Evolutionary conservation across 2,329 filamentous ascomycete species (phyloP).

Genomic region (Trichoderma polysporum): DNA sequence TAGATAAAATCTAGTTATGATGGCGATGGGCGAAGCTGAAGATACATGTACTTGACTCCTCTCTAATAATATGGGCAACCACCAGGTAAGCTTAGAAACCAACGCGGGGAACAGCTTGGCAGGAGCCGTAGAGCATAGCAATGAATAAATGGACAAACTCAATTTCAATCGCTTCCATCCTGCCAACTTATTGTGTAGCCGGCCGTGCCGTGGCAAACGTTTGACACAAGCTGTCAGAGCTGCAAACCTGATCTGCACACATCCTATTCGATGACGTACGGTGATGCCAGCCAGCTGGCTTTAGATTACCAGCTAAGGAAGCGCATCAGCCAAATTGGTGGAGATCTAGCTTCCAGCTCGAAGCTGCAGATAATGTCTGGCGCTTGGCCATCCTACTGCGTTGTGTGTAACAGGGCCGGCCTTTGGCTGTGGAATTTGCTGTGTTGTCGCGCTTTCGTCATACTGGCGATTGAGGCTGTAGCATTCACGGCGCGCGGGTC

Average conservation of each 20-base stretch:
- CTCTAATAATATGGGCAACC: background rate
- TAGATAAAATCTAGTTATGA: background rate
- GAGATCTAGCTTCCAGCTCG: constrained; percentile 3
- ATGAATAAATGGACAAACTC: background rate
- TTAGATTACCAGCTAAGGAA: background rate
- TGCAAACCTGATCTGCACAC: constrained; percentile 15
- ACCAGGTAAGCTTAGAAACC: background rate
- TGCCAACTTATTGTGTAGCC: background rate
- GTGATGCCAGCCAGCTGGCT: background rate
- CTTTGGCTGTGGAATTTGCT: background rate
- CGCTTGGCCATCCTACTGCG: background rate
- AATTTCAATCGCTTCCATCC: constrained; percentile 4
- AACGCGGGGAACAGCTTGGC: background rate
- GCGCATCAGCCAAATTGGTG: constrained; percentile 8
- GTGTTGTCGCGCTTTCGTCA: constrained; percentile 2
- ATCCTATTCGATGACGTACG: constrained; percentile 15
- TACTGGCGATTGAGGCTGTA: constrained; percentile 15
- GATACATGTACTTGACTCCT: background rate
- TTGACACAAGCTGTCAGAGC: background rate
- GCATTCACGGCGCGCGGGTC: constrained; percentile 2
- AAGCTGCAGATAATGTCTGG: background rate
- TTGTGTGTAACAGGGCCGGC: background rate
- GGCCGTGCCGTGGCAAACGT: background rate
- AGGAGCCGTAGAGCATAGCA: background rate
- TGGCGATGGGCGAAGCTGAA: background rate